Conservation (phyloP, 371 early-diverging fungal genomes). For the Rhizopus sp. region DNA sequence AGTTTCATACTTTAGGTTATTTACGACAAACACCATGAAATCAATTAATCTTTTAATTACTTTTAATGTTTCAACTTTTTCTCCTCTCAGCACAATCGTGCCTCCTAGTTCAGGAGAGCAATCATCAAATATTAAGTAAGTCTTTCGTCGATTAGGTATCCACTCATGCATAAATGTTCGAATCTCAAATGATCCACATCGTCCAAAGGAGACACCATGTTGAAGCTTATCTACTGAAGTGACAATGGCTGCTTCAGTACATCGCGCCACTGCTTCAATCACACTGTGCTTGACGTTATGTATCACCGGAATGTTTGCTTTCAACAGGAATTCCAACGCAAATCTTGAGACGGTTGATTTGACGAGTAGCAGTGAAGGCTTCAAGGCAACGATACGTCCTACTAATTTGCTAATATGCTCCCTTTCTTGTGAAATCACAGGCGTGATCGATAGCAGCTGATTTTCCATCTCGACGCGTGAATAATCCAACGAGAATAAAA, state of each 20-base stretch:
- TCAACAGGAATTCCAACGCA: constrained; percentile 83
- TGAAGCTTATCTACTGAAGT: constrained; percentile 83
- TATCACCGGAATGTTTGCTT: constrained; percentile 76
- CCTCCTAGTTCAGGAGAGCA: constrained; percentile 84
- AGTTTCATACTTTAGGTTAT: constrained; percentile 85
- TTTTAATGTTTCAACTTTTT: constrained; percentile 54
- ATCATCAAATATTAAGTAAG: constrained; percentile 87
- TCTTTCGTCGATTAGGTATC: constrained; percentile 79
- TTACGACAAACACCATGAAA: constrained; percentile 83
- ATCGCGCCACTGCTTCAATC: constrained; percentile 81
- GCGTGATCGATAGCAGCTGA: constrained; percentile 79
- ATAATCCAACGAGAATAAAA: constrained; percentile 90
- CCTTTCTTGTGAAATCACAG: constrained; percentile 81
- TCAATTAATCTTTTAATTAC: constrained; percentile 80
- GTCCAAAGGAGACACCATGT: constrained; percentile 71
- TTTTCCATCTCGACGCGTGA: constrained; percentile 79
- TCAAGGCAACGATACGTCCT: constrained; percentile 73
- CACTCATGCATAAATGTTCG: constrained; percentile 78
- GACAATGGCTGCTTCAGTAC: constrained; percentile 85
- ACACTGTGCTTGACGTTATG: constrained; percentile 87
- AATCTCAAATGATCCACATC: constrained; percentile 79
- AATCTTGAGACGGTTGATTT: constrained; percentile 82
- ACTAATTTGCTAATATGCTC: constrained; percentile 84
- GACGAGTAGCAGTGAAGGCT: constrained; percentile 82
- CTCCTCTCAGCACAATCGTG: constrained; percentile 90